Base-by-base conservation (phyloP, 2,329 filamentous ascomycete species). In the Sclerotinia spermophila region DNA sequence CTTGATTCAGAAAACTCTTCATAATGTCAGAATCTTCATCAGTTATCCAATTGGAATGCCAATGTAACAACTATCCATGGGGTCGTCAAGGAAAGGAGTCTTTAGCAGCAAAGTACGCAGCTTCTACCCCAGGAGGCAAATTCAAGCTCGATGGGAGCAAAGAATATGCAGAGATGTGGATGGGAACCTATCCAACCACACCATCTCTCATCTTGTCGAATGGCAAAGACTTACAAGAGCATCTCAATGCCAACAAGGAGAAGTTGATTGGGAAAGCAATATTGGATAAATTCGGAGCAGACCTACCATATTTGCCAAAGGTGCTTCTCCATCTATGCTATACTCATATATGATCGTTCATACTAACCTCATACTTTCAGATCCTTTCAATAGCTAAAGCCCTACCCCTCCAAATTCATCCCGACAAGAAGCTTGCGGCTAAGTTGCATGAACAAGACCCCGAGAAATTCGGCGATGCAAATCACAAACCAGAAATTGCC, bases 401-500 rank as follows among this genome's bases (percentile, higher is more conserved):
- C 0, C 84, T 94, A 0, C 91, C 90, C 0, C 83, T 94, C 3
- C 91, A 94, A 77, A 85, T 93, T 21, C 91, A 94, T 73, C 91
- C 91, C 44, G 87, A 93, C 81, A 92, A 90, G 76, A 82, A 86
- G 0, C 84, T 93, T 1, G 86, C 91, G 0, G 81, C 84, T 13
- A 84, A 88, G 75, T 84, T 93, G 2, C 90, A 93, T 80, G 78
- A 84, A 68, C 79, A 87, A 73, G 84, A 92, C 68, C 90, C 91
- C 0, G 80, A 87, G 3, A 85, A 87, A 71, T 94, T 91, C 79
- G 87, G 86, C 1, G 91, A 94, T 74, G 82, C 86, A 19, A 3
- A 94, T 79, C 91, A 94, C 82, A 94, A 94, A 80, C 91, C 92
- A 1, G 91, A 94, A 78, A 94, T 94, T 68, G 91, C 91, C 0